Evolutionary conservation across 2,329 filamentous ascomycete species (phyloP), one percentile per base, ranked within the genome.

Genomic region (Pestalotiopsis sp.): DNA sequence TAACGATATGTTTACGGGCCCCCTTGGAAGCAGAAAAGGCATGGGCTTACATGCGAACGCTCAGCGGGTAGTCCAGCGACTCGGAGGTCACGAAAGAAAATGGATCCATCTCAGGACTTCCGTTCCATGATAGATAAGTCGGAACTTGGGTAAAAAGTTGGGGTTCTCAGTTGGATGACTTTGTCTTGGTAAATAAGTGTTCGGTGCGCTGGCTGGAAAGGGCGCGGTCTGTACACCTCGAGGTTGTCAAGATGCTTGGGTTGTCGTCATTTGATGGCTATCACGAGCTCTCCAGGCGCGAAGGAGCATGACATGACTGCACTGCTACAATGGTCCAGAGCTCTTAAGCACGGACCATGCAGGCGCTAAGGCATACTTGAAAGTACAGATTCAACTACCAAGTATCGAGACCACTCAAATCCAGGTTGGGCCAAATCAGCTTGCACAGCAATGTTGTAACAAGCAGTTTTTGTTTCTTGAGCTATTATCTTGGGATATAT

Each of bases 1-100:
- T 14, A 12, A 58, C 6, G 13, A 67, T 3, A 7, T 6, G 7
- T 31, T 6, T 9, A 31, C 2, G 27, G 6, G 6, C 27, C 27
- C 7, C 6, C 2, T 7, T 7, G 27, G 27, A 31, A 57, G 49
- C 36, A n/a, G 13, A 31, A 69, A 55, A 20, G 27, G 5, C 39
- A 64, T 64, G 23, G 62, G 73, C 85, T 72, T 76, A 90, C 89
- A 92, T 90, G 79, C 89, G 88, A 75, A 92, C 84, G 81, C 85
- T 89, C 73, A 92, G 85, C 23, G 92, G 90, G 72, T 95, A 88
- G 74, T 94, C 87, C 74, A 98, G 86, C 80, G 93, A 90, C 72
- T 94, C 92, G 69, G 96, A 97, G 77, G 91, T 93, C 73, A 94
- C 95, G 84, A 98, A 98, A 38, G 95, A 97, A 81, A 97, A 98